Percentiles rank a stretch among this genome's conserved stretches.
Conservation (phyloP, 2,329 filamentous ascomycete species). For the Triangularia verruculosa region DNA sequence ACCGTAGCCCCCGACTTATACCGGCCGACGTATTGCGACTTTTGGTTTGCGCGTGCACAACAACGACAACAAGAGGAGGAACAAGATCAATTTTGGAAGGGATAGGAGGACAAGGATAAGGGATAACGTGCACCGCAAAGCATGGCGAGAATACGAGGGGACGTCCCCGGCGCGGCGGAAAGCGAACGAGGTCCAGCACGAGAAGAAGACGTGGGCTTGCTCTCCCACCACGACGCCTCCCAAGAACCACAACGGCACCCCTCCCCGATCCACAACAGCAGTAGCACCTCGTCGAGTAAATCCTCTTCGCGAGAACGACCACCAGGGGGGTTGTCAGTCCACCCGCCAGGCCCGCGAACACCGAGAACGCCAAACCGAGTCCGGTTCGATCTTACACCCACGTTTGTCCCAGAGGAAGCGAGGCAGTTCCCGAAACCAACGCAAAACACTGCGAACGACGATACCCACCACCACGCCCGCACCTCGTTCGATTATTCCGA, state of each 20-base stretch:
- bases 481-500: slow-evolving; percentile 30
- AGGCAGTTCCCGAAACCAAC: slow-evolving; percentile 12
- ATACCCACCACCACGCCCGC: slow-evolving; percentile 26
- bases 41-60: not conserved
- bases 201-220: not conserved
- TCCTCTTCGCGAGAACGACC: not conserved
- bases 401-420: slow-evolving; percentile 35
- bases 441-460: slow-evolving; percentile 4
- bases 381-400: slow-evolving; percentile 63
- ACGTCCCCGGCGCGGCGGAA: not conserved
- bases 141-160: not conserved
- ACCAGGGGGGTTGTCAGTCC: not conserved
- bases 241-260: not conserved
- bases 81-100: not conserved
- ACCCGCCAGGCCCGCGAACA: slow-evolving; percentile 35
- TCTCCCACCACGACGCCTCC: not conserved
- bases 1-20: not conserved
- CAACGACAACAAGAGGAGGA: not conserved
- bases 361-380: slow-evolving; percentile 69
- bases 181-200: not conserved
- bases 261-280: not conserved
- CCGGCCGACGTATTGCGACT: not conserved
- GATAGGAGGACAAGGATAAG: not conserved
- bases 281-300: not conserved
- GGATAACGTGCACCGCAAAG: not conserved